Conservation (phyloP, 305 asterid genomes). For the Fraxinus paxiana region DNA sequence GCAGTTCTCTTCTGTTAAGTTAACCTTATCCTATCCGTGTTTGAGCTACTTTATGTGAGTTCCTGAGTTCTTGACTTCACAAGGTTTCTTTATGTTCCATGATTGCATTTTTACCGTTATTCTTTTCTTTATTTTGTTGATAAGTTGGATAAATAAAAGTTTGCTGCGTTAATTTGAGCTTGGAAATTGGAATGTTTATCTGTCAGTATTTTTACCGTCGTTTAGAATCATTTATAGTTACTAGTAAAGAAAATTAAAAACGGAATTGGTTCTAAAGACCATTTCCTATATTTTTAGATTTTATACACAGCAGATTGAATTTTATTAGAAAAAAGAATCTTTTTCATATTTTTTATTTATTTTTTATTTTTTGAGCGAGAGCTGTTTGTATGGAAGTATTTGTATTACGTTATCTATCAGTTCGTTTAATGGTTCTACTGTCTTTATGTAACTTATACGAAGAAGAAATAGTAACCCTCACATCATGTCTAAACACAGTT, state of each 20-base stretch:
- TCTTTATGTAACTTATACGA: slow-evolving; percentile 10
- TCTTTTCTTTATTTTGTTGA: neutral
- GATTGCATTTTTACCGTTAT: neutral
- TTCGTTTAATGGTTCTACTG: slow-evolving; percentile 5
- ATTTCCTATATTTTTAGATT: neutral
- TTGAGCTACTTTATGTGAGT: neutral
- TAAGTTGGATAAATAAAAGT: neutral
- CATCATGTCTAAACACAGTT: slow-evolving; percentile 39
- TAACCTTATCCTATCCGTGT: neutral
- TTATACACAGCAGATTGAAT: neutral
- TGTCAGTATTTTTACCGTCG: neutral
- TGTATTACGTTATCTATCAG: neutral
- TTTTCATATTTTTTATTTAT: neutral
- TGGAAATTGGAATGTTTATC: neutral
- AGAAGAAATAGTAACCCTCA: slow-evolving; percentile 13
- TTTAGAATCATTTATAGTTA: neutral
- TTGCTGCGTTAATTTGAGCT: neutral
- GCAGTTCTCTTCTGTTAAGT: neutral
- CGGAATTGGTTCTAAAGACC: neutral
- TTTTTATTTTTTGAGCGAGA: neutral
- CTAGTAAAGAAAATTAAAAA: neutral
- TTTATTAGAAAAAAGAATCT: neutral
- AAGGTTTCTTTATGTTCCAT: neutral
- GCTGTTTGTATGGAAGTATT: neutral
- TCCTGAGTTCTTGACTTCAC: neutral